A percentile compares a stretch with the other conserved stretches of the same genome.
These are phyloP conservation scores for Zalerion maritima DNA, from an alignment of 495 filamentous ascomycete species.

Conservation along the genomic window DNA sequence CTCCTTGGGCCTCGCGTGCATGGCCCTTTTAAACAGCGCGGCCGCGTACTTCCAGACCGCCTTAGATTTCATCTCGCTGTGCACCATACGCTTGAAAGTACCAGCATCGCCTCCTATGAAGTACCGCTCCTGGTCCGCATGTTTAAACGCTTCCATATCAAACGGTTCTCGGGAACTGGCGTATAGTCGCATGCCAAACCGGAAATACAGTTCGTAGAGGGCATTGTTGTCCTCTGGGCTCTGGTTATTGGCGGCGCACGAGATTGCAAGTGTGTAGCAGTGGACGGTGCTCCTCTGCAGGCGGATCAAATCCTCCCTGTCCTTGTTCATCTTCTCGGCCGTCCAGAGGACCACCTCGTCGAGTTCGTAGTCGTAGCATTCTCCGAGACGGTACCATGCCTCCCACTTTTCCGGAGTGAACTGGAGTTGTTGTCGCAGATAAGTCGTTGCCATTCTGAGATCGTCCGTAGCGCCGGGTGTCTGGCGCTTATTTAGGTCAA, in stretches of 20 bases:
- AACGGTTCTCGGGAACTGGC: slow-evolving; percentile 83
- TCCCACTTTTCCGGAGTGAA: slow-evolving; percentile 82
- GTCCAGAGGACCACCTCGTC: slow-evolving; percentile 89
- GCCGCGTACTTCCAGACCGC: slow-evolving; percentile 79
- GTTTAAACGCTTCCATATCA: slow-evolving; percentile 69
- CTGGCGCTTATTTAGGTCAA: slow-evolving; percentile 55
- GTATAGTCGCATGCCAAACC: slow-evolving; percentile 84
- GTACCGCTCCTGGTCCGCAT: slow-evolving; percentile 60
- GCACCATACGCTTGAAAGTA: slow-evolving; percentile 62
- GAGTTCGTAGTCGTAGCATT: slow-evolving; percentile 79
- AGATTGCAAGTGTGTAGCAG: slow-evolving; percentile 83
- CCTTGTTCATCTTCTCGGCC: slow-evolving; percentile 91
- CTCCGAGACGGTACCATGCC: slow-evolving; percentile 86
- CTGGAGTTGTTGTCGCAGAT: slow-evolving; percentile 74
- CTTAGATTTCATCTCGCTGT: slow-evolving; percentile 56
- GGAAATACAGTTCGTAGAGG: slow-evolving; percentile 70
- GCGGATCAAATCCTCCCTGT: slow-evolving; percentile 53
- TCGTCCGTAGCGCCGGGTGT: slow-evolving; percentile 69
- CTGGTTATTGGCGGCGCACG: slow-evolving; percentile 27
- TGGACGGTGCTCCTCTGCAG: slow-evolving; percentile 77
- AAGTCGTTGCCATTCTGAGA: slow-evolving; percentile 66
- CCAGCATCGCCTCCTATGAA: slow-evolving; percentile 54
- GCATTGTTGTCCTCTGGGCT: slow-evolving; percentile 47
- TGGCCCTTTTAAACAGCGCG: slow-evolving; percentile 60
- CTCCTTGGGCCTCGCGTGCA: slow-evolving; percentile 56